Conservation (phyloP, 768 basidiomycete genomes). For the Russula brevipes region DNA sequence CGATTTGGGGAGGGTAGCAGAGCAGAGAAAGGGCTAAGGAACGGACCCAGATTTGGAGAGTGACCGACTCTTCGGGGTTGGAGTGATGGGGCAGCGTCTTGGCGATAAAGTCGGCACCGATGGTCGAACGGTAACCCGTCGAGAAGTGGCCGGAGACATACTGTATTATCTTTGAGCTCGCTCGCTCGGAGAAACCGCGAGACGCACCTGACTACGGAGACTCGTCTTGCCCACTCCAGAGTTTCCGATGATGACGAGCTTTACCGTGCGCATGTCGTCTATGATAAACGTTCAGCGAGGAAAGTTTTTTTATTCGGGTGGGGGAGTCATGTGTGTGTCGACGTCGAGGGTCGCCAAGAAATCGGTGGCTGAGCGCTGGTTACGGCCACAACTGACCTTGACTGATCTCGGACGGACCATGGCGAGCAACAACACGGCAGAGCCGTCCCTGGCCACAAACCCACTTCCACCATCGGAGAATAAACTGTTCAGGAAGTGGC, state of each 20-base stretch:
- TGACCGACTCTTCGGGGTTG: conserved; percentile 50
- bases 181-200: not conserved
- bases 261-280: conserved; percentile 58
- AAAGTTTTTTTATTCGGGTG: no score
- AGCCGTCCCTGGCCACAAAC: not conserved
- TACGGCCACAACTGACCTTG: not conserved
- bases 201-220: conserved; percentile 59
- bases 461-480: conserved; percentile 22
- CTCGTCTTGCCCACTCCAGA: conserved; percentile 86
- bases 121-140: conserved; percentile 74
- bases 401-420: not conserved
- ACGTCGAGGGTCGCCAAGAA: no score
- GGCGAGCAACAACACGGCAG: conserved; percentile 1
- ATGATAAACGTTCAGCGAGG: not conserved
- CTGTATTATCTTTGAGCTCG: conserved; percentile 33
- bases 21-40: not conserved
- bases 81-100: conserved; percentile 63
- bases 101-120: conserved; percentile 84
- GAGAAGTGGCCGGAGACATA: conserved; percentile 76
- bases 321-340: no score
- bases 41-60: conserved; percentile 64
- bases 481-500: conserved; percentile 46
- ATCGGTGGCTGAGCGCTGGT: not conserved
- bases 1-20: not conserved
- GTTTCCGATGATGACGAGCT: conserved; percentile 76